Evolutionary conservation across 805 yeast genomes (phyloP).

Genomic region (Hagleromyces aurorensis): DNA sequence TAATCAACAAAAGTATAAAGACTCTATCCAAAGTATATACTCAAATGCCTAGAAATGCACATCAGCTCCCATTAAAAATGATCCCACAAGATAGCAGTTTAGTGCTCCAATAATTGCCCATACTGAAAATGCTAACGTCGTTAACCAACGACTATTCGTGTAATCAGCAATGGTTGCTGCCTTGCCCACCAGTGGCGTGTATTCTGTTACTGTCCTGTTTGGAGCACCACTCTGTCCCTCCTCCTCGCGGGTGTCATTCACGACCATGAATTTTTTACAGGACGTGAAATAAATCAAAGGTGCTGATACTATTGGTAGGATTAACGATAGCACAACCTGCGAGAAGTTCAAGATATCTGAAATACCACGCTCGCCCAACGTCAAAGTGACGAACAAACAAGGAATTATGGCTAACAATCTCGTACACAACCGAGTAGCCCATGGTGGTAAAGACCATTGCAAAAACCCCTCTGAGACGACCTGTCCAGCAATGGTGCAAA

Average conservation of each 20-base stretch:
- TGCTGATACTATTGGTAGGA: conserved; percentile 81
- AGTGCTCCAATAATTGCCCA: conserved; percentile 68
- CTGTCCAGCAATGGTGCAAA: conserved; percentile 89
- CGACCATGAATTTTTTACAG: conserved; percentile 57
- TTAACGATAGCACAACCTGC: conserved; percentile 74
- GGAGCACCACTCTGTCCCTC: conserved; percentile 14
- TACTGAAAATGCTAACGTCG: conserved; percentile 46
- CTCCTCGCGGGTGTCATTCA: conserved; percentile 35
- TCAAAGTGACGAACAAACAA: conserved; percentile 63
- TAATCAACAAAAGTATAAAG: conserved; percentile 1
- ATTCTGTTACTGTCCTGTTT: too few species aligned
- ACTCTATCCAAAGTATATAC: neutral
- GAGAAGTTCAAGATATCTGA: conserved; percentile 66
- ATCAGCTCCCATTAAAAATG: conserved; percentile 43
- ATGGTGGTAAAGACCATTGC: conserved; percentile 73
- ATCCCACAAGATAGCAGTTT: conserved; percentile 58
- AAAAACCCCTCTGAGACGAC: conserved; percentile 89
- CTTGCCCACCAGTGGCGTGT: conserved; percentile 22
- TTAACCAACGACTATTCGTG: conserved; percentile 55
- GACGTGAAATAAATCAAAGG: conserved; percentile 81
- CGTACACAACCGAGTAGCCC: conserved; percentile 69
- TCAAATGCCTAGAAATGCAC: conserved; percentile 36
- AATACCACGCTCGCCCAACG: conserved; percentile 77
- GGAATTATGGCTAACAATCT: conserved; percentile 81
- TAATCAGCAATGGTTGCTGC: conserved; percentile 43